Conservation (phyloP, 1,284 basidiomycete genomes). For the Ceratobasidium sp. region DNA sequence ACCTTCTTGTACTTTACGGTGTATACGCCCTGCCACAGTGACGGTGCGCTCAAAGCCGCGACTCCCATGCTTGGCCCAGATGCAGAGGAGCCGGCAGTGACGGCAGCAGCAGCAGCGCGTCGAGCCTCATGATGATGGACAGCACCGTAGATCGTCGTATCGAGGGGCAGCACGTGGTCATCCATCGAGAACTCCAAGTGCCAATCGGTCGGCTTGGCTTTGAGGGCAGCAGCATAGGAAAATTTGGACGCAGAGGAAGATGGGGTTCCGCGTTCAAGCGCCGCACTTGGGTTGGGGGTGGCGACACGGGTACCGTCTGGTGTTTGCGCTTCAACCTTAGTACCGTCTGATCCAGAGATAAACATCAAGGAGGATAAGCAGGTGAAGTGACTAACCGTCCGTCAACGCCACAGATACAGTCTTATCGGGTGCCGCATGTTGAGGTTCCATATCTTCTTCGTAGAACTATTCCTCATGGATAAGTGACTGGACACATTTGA, state of each 20-base stretch:
- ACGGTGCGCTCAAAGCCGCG: conserved; percentile 63
- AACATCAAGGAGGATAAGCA: conserved; percentile 25
- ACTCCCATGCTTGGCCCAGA: conserved; percentile 56
- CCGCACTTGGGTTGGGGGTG: conserved; percentile 74
- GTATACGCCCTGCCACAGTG: conserved; percentile 90
- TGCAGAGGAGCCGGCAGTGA: neutral
- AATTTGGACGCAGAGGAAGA: conserved; percentile 58
- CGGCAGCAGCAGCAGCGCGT: conserved; percentile 60
- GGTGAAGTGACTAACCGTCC: conserved; percentile 65
- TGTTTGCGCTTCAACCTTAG: conserved; percentile 92
- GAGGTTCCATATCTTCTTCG: conserved; percentile 40
- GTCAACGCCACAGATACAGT: conserved; percentile 86
- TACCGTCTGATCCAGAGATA: conserved; percentile 70
- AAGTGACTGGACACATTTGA: neutral
- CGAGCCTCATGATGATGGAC: conserved; percentile 88
- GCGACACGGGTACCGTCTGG: conserved; percentile 94
- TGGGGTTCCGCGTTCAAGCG: conserved; percentile 48
- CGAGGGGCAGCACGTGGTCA: conserved; percentile 81
- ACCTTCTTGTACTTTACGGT: conserved; percentile 95
- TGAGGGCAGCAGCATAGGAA: conserved; percentile 95
- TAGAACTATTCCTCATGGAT: conserved; percentile 18
- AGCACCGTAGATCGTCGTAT: conserved; percentile 95
- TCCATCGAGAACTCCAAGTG: conserved; percentile 96
- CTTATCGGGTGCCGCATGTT: conserved; percentile 66
- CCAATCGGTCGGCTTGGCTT: conserved; percentile 93